phyloP scores from a whole-genome alignment of 108 stramenopile species.

The Nitzschia palea region DNA sequence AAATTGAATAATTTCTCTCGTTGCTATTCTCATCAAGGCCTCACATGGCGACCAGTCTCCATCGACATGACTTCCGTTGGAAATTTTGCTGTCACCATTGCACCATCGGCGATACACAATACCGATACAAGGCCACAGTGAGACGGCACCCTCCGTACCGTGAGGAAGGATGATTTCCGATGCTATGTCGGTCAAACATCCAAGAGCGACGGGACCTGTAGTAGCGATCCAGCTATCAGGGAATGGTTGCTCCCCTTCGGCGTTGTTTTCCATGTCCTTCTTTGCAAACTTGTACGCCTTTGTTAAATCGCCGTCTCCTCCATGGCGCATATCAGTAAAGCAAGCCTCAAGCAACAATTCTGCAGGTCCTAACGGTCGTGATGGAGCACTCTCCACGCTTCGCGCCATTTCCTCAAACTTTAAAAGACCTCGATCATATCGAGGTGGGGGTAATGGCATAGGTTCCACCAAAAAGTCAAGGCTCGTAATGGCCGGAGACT shows the following conservation, averaged over 20 bases:
- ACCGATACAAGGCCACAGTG: slow-evolving; percentile 59
- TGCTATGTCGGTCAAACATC: slow-evolving; percentile 72
- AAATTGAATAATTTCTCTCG: slow-evolving; percentile 60
- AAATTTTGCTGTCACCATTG: slow-evolving; percentile 38
- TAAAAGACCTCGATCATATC: slow-evolving; percentile 66
- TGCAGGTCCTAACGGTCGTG: slow-evolving; percentile 65
- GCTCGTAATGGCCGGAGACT: slow-evolving; percentile 80
- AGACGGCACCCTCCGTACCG: slow-evolving; percentile 50
- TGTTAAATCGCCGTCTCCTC: slow-evolving; percentile 83
- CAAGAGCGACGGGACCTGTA: slow-evolving; percentile 78
- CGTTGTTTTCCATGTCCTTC: slow-evolving; percentile 31
- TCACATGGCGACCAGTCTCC: slow-evolving; percentile 79
- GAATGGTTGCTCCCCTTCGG: slow-evolving; percentile 63
- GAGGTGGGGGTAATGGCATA: slow-evolving; percentile 58
- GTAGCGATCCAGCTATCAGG: slow-evolving; percentile 90
- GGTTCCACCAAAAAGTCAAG: slow-evolving; percentile 80
- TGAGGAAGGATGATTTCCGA: slow-evolving; percentile 44
- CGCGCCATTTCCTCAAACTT: slow-evolving; percentile 59
- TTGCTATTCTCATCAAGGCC: slow-evolving; percentile 73
- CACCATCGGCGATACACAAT: slow-evolving; percentile 58
- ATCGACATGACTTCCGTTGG: background rate
- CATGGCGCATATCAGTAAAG: slow-evolving; percentile 83
- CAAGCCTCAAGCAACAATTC: slow-evolving; percentile 87
- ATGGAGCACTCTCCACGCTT: slow-evolving; percentile 55
- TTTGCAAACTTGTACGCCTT: slow-evolving; percentile 69